Percentiles rank a stretch among this genome's conserved stretches.
Conservation (phyloP, 2,329 filamentous ascomycete species). For the Macroventuria anomochaeta region DNA sequence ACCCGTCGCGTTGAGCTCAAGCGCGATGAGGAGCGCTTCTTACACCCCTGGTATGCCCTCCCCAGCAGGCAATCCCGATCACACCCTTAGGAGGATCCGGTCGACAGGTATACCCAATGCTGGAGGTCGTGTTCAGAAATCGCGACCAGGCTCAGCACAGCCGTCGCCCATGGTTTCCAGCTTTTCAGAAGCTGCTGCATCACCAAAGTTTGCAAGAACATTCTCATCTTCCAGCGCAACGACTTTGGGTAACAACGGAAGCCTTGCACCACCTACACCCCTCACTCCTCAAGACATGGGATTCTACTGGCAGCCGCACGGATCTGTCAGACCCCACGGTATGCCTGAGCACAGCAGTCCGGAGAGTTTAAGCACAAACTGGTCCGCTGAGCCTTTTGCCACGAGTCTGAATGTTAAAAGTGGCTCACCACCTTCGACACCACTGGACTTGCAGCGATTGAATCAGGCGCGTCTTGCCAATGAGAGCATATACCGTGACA, state of each 20-base stretch:
- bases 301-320: conserved; percentile 51
- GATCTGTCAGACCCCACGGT: conserved; percentile 36
- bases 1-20: conserved; percentile 50
- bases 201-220: conserved; percentile 53
- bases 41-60: conserved; percentile 51
- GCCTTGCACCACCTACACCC: conserved; percentile 57
- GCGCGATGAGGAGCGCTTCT: conserved; percentile 51
- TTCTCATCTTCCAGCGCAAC: conserved; percentile 47
- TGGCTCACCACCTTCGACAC: conserved; percentile 57
- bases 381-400: conserved; percentile 47
- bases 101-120: conserved; percentile 55
- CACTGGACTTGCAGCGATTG: conserved; percentile 43
- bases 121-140: conserved; percentile 56
- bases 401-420: conserved; percentile 38
- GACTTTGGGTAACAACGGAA: conserved; percentile 46
- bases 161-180: conserved; percentile 56
- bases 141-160: conserved; percentile 53
- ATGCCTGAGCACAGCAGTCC: conserved; percentile 50
- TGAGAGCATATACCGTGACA: conserved; percentile 52
- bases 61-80: conserved; percentile 48
- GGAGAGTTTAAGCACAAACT: conserved; percentile 45
- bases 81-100: conserved; percentile 55
- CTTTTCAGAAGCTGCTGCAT: conserved; percentile 57
- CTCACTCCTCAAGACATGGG: conserved; percentile 53
- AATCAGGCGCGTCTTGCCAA: conserved; percentile 40